Conservation (phyloP, 192 early-diverging fungal species). For the Chytriomyces confervae region DNA sequence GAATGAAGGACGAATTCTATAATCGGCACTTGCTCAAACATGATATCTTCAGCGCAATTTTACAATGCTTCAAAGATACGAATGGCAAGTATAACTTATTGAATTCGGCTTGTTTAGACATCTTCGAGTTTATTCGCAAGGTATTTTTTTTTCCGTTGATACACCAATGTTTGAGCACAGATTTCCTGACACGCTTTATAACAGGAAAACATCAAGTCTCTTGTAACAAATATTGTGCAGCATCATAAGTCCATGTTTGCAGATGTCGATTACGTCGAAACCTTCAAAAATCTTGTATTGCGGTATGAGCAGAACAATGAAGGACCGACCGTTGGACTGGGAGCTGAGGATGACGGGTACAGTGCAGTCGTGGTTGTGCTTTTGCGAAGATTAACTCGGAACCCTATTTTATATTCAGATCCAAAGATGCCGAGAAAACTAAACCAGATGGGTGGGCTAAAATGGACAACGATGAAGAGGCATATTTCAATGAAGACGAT, state of each 20-base stretch:
- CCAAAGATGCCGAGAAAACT: conserved; percentile 18
- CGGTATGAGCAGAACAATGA: conserved; percentile 72
- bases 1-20: conserved; percentile 83
- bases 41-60: conserved; percentile 71
- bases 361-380: conserved; percentile 7
- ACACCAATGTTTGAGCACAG: conserved; percentile 71
- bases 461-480: conserved; percentile 79
- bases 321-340: conserved; percentile 42
- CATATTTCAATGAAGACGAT: conserved; percentile 73
- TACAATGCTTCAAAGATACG: conserved; percentile 66
- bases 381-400: not conserved
- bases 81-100: conserved; percentile 79
- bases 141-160: conserved; percentile 83
- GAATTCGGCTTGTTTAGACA: conserved; percentile 88
- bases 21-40: conserved; percentile 76
- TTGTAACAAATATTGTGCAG: conserved; percentile 75
- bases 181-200: not conserved
- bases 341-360: conserved; percentile 32
- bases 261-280: conserved; percentile 66
- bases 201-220: conserved; percentile 63
- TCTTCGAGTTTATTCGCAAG: conserved; percentile 81
- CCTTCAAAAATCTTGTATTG: conserved; percentile 62
- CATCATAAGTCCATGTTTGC: conserved; percentile 65
- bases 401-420: not conserved
- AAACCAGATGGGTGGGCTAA: conserved; percentile 49